Base-by-base conservation (phyloP, 371 early-diverging fungal genomes). In the Antonospora locustae region DNA sequence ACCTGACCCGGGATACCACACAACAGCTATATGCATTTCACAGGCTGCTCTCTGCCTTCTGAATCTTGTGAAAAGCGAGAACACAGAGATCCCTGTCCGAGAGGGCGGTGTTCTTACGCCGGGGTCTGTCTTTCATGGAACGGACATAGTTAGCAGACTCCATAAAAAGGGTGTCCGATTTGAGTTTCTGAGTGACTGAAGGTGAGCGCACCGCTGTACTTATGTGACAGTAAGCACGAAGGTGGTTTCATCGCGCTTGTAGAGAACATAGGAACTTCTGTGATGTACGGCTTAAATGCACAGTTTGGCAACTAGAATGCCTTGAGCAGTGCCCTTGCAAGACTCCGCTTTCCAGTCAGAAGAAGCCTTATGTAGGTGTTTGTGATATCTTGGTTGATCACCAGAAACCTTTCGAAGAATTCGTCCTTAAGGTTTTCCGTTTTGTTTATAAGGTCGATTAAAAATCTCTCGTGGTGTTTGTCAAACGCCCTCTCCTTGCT, bases 1-100 rank as follows among this genome's bases (percentile, higher is more conserved):
- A 2, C 66, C 68, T n/a, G 75, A 75, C 52, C 75, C 75, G 20
- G 63, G 64, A 37, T 75, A 75, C 45, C 44, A 47, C 12, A 58
- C 67, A 3, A 72, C 71, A 1, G 64, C 73, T 3, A 70, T 66
- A 27, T 54, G 54, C 51, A 7, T 73, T 17, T 56, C 53, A 17
- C 48, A 69, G 29, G 47, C 29, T n/a, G 63, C 58, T 14, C 20
- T 40, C 32, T 5, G 24, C 6, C 24, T 67, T 3, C 34, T 63
- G 11, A 38, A 58, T n/a, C 20, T 48, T 28, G 36, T 27, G 28
- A 37, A 17, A 9, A 30, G 19, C 6, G 28, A 24, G 7, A 29
- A 28, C 0, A 24, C 38, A 39, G 39, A 63, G 5, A 24, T 29
- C 1, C 27, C 19, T 17, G 28, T 38, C 20, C 47, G 45, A 3